Evolutionary conservation across 352 stramenopile species (phyloP).

Genomic region (Nothophytophthora sp.): DNA sequence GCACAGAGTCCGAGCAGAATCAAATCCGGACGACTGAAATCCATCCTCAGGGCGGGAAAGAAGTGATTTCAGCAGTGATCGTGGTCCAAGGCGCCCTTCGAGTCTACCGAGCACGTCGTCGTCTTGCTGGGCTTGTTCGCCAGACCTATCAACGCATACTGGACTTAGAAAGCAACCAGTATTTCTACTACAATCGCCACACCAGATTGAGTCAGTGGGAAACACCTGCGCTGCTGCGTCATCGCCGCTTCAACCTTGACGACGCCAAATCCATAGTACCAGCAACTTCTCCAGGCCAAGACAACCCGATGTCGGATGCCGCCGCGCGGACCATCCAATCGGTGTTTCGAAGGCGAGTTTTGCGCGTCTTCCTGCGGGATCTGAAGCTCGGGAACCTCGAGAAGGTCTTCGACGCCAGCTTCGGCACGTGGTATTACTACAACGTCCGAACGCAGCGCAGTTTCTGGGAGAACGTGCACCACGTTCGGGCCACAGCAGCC

Average conservation of each 20-base stretch:
- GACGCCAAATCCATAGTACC: neutral
- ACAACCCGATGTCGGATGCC: constrained; percentile 3
- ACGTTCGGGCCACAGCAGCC: constrained; percentile 21
- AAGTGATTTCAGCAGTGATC: constrained; percentile 1
- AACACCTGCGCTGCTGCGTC: constrained; percentile 25
- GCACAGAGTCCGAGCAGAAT: neutral
- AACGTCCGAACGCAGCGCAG: constrained; percentile 51
- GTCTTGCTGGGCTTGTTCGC: constrained; percentile 25
- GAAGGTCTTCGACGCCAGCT: constrained; percentile 41
- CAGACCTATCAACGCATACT: constrained; percentile 32
- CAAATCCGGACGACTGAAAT: constrained; percentile 3
- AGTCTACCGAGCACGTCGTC: constrained; percentile 18
- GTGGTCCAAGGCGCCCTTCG: constrained; percentile 34
- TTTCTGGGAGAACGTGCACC: constrained; percentile 49
- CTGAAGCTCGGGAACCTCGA: constrained; percentile 38
- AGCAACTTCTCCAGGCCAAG: neutral
- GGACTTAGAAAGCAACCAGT: constrained; percentile 31
- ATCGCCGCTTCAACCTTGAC: constrained; percentile 1
- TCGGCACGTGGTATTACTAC: constrained; percentile 55
- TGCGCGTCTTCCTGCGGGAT: constrained; percentile 36
- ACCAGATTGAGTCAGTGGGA: constrained; percentile 39
- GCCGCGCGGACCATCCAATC: constrained; percentile 40
- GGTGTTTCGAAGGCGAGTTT: constrained; percentile 35
- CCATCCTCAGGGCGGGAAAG: neutral
- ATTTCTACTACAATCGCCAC: constrained; percentile 52